phyloP scores from a whole-genome alignment of 345 rosid species.

The Boechera divaricarpa region DNA sequence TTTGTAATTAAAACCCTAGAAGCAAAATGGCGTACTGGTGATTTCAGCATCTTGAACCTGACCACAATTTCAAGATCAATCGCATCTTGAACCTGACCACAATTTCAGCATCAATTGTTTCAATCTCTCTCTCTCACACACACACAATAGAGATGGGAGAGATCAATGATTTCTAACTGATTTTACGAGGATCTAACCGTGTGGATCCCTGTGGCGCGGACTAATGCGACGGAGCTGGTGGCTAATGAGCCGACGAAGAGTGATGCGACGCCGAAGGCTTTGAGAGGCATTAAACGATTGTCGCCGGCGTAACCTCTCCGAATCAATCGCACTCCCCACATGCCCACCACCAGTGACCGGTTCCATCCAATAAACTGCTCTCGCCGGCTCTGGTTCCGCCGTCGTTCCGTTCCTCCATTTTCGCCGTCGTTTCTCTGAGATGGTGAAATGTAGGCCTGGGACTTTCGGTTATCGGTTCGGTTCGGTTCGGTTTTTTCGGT shows the following conservation, averaged over 20 bases:
- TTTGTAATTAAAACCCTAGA: neutral
- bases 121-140: neutral
- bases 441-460: too few relatives aligned
- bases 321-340: slow-evolving; percentile 54
- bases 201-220: slow-evolving; percentile 62
- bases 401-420: slow-evolving; percentile 38
- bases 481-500: too few relatives aligned
- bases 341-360: slow-evolving; percentile 46
- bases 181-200: slow-evolving; percentile 43
- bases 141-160: neutral
- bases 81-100: slow-evolving; percentile 59
- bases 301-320: slow-evolving; percentile 66
- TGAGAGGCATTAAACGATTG: slow-evolving; percentile 58
- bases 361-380: slow-evolving; percentile 18
- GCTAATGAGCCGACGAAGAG: slow-evolving; percentile 68
- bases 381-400: neutral
- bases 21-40: slow-evolving; percentile 22
- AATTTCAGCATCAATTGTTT: neutral
- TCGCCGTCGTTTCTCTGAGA: slow-evolving; percentile 4
- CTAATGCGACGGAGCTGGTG: slow-evolving; percentile 50
- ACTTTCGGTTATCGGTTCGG: too few relatives aligned
- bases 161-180: neutral
- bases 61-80: slow-evolving; percentile 38
- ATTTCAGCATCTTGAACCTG: slow-evolving; percentile 67
- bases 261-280: slow-evolving; percentile 65